Percentiles rank a stretch among this genome's conserved stretches.
Conservation (phyloP, 208 protist genomes). For the Acanthamoeba polyphaga region DNA sequence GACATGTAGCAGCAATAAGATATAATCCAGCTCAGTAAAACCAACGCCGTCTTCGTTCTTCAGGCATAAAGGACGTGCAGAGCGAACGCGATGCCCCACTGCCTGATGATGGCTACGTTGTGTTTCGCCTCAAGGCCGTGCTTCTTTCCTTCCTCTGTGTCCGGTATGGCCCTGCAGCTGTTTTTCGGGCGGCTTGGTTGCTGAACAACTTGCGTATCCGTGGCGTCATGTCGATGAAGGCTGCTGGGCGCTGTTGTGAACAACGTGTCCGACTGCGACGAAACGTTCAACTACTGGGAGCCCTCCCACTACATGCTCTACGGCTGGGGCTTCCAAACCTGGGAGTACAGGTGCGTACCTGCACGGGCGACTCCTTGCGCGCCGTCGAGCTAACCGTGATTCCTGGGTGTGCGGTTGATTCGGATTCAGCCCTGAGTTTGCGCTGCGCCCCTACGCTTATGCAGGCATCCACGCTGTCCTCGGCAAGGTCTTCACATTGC, state of each 20-base stretch:
- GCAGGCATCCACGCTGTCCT: constrained; percentile 90
- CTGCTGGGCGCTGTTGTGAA: constrained; percentile 78
- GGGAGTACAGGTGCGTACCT: constrained; percentile 93
- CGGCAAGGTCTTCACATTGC: constrained; percentile 35
- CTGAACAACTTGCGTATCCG: neutral
- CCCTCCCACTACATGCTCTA: constrained; percentile 95
- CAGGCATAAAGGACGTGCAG: neutral
- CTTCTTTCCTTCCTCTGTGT: constrained; percentile 33
- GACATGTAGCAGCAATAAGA: too few relatives aligned
- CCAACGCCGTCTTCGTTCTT: neutral
- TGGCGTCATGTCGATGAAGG: neutral
- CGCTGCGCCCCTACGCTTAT: constrained; percentile 94
- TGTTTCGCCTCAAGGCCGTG: constrained; percentile 65
- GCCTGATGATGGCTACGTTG: constrained; percentile 40
- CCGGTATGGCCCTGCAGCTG: neutral
- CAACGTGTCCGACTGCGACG: constrained; percentile 96
- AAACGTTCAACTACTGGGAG: constrained; percentile 98
- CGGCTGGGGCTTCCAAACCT: constrained; percentile 96
- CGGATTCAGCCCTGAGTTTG: constrained; percentile 89
- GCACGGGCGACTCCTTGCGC: neutral
- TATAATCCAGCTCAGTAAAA: neutral
- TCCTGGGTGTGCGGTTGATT: neutral
- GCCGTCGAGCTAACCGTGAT: neutral
- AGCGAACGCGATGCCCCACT: neutral
- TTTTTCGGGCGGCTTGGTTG: neutral